These are phyloP conservation scores for Houttuynia cordata DNA, from an alignment of 164 flowering plant species.

Conservation along the genomic window DNA sequence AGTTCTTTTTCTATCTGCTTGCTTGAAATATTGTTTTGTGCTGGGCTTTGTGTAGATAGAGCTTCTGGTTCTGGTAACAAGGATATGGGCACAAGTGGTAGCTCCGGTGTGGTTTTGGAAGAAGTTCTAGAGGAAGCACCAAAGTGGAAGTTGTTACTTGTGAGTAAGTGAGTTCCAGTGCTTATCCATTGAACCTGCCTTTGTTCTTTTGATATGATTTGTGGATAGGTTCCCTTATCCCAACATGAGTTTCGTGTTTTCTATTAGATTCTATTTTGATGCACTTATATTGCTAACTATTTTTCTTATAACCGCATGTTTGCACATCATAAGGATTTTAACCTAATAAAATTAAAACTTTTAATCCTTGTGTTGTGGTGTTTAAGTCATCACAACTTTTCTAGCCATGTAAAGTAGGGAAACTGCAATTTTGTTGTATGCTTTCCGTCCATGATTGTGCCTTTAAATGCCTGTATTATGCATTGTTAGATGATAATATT, in stretches of 20 bases:
- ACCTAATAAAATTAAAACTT: no score
- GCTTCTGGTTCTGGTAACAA: slow-evolving; percentile 15
- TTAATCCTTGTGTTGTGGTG: no score
- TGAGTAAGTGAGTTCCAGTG: slow-evolving; percentile 76
- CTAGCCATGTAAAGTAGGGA: no score
- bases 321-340: no score
- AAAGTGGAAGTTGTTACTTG: slow-evolving; percentile 97
- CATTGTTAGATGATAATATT: background rate
- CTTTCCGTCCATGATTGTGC: background rate
- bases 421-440: no score
- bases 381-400: no score
- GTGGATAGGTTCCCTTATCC: background rate
- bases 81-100: slow-evolving; percentile 12
- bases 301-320: no score
- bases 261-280: no score
- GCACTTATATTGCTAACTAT: no score
- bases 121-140: slow-evolving; percentile 92
- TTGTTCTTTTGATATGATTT: slow-evolving; percentile 2
- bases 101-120: slow-evolving; percentile 33
- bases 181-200: background rate
- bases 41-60: slow-evolving; percentile 8
- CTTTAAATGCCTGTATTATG: background rate
- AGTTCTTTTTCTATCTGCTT: background rate
- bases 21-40: background rate
- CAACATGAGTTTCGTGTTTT: no score